phyloP scores from a whole-genome alignment of 257 asterid species.

The Datura wrightii region DNA sequence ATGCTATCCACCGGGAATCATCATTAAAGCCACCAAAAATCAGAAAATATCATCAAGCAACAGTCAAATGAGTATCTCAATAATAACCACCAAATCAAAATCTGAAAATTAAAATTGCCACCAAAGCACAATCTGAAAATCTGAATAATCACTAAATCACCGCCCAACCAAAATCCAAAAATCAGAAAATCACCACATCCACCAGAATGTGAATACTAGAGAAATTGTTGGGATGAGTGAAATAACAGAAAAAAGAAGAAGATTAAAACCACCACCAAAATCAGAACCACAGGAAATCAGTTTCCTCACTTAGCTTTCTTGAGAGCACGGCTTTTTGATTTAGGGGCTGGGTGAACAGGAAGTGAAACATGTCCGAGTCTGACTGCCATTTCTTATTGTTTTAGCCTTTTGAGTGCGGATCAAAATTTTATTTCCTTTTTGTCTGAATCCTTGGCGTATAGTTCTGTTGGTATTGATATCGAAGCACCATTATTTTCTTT shows the following conservation, averaged over 20 bases:
- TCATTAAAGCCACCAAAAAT: constrained; percentile 6
- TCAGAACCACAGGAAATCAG: neutral
- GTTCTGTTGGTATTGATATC: constrained; percentile 3
- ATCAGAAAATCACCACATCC: constrained; percentile 2
- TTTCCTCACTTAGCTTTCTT: constrained; percentile 7
- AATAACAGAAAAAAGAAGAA: neutral
- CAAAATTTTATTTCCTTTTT: no score
- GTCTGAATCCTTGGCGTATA: no score
- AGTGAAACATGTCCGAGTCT: neutral
- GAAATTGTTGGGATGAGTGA: constrained; percentile 13
- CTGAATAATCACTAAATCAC: neutral
- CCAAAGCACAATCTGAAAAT: neutral
- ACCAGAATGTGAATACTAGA: neutral
- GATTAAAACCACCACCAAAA: neutral
- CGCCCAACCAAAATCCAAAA: neutral
- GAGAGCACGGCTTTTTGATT: neutral
- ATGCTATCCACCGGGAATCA: constrained; percentile 1
- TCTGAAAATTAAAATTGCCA: neutral
- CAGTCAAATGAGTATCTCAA: no score
- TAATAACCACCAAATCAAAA: neutral
- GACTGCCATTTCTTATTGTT: constrained; percentile 13
- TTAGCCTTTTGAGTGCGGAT: constrained; percentile 6
- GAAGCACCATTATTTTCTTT: constrained; percentile 9
- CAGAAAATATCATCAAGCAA: neutral
- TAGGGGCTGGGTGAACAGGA: constrained; percentile 16